A percentile compares a stretch with the other conserved stretches of the same genome.
Conservation (phyloP, 2,329 filamentous ascomycete genomes). For the Helotiales sp. region DNA sequence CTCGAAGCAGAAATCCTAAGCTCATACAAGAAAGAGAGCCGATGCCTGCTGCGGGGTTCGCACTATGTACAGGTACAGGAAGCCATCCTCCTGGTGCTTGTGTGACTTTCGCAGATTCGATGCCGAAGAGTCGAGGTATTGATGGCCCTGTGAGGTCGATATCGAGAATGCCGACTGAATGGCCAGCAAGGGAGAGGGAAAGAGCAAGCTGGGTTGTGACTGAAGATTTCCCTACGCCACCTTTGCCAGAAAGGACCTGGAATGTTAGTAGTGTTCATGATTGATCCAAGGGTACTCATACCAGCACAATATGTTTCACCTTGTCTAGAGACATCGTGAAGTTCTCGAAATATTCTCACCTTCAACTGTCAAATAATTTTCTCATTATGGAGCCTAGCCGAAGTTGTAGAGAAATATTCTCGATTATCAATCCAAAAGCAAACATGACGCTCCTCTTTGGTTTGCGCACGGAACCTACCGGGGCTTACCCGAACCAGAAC, state of each 20-base stretch:
- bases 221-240: conserved; percentile 95
- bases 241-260: conserved; percentile 87
- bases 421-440: conserved; percentile 32
- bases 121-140: conserved; percentile 90
- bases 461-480: conserved; percentile 2
- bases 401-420: conserved; percentile 23
- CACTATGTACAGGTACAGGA: conserved; percentile 78
- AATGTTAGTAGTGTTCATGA: conserved; percentile 12
- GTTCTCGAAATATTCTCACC: conserved; percentile 3
- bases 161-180: conserved; percentile 92
- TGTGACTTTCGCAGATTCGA: conserved; percentile 85
- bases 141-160: conserved; percentile 95
- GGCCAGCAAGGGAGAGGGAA: conserved; percentile 79
- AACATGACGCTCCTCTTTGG: conserved; percentile 10
- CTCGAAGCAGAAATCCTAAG: conserved; percentile 82
- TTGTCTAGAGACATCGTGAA: conserved; percentile 63
- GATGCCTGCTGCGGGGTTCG: conserved; percentile 49
- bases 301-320: conserved; percentile 76
- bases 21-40: conserved; percentile 84
- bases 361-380: conserved; percentile 10
- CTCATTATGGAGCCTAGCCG: conserved; percentile 14
- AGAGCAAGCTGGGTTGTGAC: conserved; percentile 96
- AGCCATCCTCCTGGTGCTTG: conserved; percentile 92
- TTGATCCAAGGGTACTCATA: conserved; percentile 38
- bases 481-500: neutral